Evolutionary conservation across 75 land plant species (phyloP), one percentile per base, ranked within the genome.

Genomic region (Cryptomeria japonica): DNA sequence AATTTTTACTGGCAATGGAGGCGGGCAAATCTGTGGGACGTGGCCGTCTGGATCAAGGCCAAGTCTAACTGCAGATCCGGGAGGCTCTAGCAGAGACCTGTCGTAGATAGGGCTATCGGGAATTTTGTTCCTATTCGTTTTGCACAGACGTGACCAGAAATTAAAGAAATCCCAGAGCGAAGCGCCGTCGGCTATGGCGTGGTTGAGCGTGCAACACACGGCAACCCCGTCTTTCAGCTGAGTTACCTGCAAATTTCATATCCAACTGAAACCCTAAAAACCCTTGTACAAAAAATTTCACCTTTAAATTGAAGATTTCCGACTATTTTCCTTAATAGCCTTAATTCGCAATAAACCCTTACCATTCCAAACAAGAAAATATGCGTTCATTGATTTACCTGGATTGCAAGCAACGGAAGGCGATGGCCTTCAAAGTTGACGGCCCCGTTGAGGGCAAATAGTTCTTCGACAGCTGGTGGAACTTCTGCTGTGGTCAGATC

Each of bases 101-200:
- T 58, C 80, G 41, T 75, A 73, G 22, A 70, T 47, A 0, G 93
- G 90, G 18, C 32, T 56, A 39, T 68, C 55, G 1, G 91, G 88
- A 58, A 58, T 58, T 44, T 44, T 6, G 2, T 58, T 58, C 22
- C 22, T 19, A 46, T 78, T 56, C 18, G 32, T 14, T 11, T 87
- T n/a, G 39, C 85, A 42, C 36, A 93, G 73, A 82, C 93, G 93
- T 5, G 97, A 90, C 87, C 93, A 95, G 2, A 92, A 85, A 64
- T 92, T 93, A 86, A 95, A 86, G 91, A 95, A 95, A 80, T 95
- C 90, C 97, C 97, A 95, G 84, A 94, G 87, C 8, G 97, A 94
- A 4, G 91, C 89, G 1, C 95, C 95, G 85, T 44, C 47, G 47
- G 47, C 47, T 44, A 44, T 6, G 47, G 47, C 47, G 47, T 44